phyloP scores from a whole-genome alignment of 139 green algal genomes.

The Parachlorella kessleri region DNA sequence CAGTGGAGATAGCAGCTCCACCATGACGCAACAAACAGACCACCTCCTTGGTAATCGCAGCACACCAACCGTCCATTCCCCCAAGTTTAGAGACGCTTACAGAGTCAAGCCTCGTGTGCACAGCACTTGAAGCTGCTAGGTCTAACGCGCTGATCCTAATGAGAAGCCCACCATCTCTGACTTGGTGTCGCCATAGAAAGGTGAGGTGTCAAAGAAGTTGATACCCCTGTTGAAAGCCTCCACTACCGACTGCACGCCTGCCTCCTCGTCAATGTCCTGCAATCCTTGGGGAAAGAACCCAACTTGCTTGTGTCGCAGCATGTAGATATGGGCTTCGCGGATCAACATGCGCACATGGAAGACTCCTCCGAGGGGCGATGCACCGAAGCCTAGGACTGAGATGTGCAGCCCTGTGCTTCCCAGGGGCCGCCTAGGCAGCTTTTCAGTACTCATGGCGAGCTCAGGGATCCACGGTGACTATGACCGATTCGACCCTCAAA shows the following conservation, averaged over 20 bases:
- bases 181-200: conserved; percentile 87
- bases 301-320: too few relatives aligned
- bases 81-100: too few relatives aligned
- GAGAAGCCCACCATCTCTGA: conserved; percentile 72
- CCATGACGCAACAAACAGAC: too few relatives aligned
- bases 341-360: conserved; percentile 74
- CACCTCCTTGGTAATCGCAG: neutral
- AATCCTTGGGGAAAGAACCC: too few relatives aligned
- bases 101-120: too few relatives aligned
- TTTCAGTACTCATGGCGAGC: too few relatives aligned
- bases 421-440: conserved; percentile 68
- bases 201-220: conserved; percentile 97
- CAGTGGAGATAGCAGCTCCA: neutral
- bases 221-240: conserved; percentile 84
- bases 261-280: conserved; percentile 72
- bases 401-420: conserved; percentile 88
- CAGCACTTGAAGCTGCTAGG: too few relatives aligned
- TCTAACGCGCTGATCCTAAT: too few relatives aligned
- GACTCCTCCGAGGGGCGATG: conserved; percentile 85
- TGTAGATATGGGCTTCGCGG: too few relatives aligned
- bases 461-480: too few relatives aligned
- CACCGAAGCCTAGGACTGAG: conserved; percentile 90
- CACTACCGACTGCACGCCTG: conserved; percentile 72
- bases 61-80: neutral
- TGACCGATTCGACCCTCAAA: too few relatives aligned